These are phyloP conservation scores for Auriscalpium vulgare DNA, from an alignment of 768 basidiomycete genomes.

Conservation along the genomic window DNA sequence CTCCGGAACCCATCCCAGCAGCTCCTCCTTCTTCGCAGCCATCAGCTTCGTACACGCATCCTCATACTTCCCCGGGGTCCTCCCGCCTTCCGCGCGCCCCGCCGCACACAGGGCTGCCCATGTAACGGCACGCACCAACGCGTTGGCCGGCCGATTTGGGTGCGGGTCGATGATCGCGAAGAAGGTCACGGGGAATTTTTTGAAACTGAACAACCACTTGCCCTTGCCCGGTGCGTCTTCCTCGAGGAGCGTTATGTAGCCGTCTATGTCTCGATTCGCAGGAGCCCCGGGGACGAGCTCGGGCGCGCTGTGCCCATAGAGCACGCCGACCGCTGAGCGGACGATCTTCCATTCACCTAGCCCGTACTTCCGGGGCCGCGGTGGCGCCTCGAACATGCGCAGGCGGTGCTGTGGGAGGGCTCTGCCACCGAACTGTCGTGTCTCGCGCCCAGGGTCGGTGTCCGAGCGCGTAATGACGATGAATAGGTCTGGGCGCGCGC, in stretches of 20 bases:
- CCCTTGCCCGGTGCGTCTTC: not conserved
- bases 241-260: not conserved
- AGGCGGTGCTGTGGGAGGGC: not conserved
- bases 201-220: not conserved
- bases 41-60: not conserved
- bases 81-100: not conserved
- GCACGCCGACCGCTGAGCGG: not conserved
- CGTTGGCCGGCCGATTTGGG: not conserved
- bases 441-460: not conserved
- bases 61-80: not conserved
- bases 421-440: not conserved
- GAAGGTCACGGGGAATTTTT: not conserved
- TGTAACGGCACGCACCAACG: not conserved
- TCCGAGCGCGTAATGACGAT: not conserved
- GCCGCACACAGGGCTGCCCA: not conserved
- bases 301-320: not conserved
- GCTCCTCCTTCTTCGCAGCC: not conserved
- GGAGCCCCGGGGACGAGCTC: not conserved
- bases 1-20: not conserved
- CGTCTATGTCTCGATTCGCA: not conserved
- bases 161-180: not conserved
- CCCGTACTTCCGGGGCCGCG: not conserved
- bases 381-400: not conserved
- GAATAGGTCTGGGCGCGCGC: too few species aligned
- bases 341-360: not conserved